Base-by-base conservation (phyloP, 2,329 filamentous ascomycete genomes). In the Nemania sp. region DNA sequence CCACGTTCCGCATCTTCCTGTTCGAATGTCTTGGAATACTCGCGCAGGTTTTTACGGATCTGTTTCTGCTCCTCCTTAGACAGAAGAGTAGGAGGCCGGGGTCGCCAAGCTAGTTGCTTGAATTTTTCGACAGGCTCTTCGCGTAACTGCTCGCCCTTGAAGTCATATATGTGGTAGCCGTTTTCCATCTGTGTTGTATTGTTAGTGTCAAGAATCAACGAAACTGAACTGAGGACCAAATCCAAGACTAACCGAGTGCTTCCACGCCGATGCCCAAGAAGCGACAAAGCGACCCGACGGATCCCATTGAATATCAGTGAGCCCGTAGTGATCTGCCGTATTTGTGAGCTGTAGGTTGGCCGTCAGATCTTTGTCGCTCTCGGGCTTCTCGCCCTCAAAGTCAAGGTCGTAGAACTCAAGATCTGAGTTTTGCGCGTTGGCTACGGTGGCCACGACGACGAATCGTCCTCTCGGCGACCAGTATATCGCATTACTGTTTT, bases 401-500 rank as follows among this genome's bases (percentile, higher is more conserved):
- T 97, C 94, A 64, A 97, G 82, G 70, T 99, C 94, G 79, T 87
- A 97, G 78, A 99, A 99, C 71, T 99, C 94, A 56, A 99, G 85
- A 61, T 99, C 94, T 61, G 91, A 96, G 75, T 87, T 93, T 74
- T 96, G 90, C 70, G 91, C 87, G 67, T 92, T 97, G 74, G 90
- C 86, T 48, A 99, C 90, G 9, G 94, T 95, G 49, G 91, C 94
- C 50, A 99, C 86, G 41, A 97, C 87, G 31, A 97, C 93, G 68
- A 99, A 99, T 43, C 94, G 88, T 49, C 94, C 94, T 73, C 88
- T 90, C 20, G 94, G 94, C 17, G 91, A 96, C 94, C 94, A 99
- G 84, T 97, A 97, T 69, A 99, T 99, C 62, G 90, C 92, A 70
- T 99, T 99, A 83, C 89, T 96, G 77, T 95, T 97, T 86, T 97